These are phyloP conservation scores for Puccinia horiana DNA, from an alignment of 1,284 basidiomycete genomes.

Conservation along the genomic window DNA sequence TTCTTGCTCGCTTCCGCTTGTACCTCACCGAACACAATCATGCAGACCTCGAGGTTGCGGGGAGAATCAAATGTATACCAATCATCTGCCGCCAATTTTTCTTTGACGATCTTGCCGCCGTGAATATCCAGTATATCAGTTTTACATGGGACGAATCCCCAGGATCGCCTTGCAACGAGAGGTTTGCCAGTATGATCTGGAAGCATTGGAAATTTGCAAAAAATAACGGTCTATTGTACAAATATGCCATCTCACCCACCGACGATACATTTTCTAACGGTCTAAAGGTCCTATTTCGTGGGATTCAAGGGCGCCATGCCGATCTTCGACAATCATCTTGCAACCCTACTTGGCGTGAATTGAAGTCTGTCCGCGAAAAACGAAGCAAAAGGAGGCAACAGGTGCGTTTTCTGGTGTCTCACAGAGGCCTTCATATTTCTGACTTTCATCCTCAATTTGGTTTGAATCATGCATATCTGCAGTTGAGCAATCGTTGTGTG, in stretches of 20 bases:
- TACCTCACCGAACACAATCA: background rate
- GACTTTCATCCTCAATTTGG: background rate
- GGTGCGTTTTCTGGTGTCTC: background rate
- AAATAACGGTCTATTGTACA: background rate
- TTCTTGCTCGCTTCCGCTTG: background rate
- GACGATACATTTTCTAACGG: background rate
- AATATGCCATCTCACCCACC: slow-evolving; percentile 9
- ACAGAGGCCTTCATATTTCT: background rate
- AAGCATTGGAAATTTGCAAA: slow-evolving; percentile 10
- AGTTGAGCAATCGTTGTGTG: background rate
- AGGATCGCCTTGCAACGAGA: background rate
- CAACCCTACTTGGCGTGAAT: background rate
- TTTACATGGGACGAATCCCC: slow-evolving; percentile 9
- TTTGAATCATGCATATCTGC: background rate
- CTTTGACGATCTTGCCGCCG: background rate
- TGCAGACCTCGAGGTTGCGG: background rate
- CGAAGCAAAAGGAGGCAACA: background rate
- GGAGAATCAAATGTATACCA: slow-evolving; percentile 2
- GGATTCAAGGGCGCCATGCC: slow-evolving; percentile 2
- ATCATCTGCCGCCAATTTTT: slow-evolving; percentile 18
- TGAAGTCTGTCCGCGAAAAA: background rate
- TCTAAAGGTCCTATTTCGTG: background rate
- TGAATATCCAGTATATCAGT: background rate
- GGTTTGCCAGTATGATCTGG: slow-evolving; percentile 5
- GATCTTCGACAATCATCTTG: background rate